Base-by-base conservation (phyloP, 140 eudicot species). In the Ambrosia hybrid region DNA sequence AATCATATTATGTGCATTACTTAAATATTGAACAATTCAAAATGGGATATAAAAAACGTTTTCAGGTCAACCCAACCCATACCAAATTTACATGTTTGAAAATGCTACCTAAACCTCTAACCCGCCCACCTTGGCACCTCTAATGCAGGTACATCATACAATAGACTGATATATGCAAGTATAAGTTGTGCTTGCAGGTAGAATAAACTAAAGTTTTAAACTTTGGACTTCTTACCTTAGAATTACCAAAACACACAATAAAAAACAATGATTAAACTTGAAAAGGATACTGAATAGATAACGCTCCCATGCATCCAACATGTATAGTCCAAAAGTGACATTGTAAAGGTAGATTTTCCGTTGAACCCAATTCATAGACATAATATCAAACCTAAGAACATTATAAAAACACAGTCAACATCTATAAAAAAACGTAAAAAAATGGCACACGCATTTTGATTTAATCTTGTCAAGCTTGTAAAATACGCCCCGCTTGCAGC, bases 271-370 rank as follows among this genome's bases (percentile, higher is more conserved):
- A 6, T 6, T n/a, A 30, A 65, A 69, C 3, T 6, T 14, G 51
- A 63, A 65, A 69, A 87, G 96, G 96, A 90, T 90, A 87, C 96
- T 90, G 85, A 90, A 85, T 16, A 90, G 77, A 46, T 67, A 87
- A 55, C 95, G 89, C 85, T 87, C 95, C 96, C 95, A 90, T 77
- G 89, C 85, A 70, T 87, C 96, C 58, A 87, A 34, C 96, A 90
- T 90, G 85, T 87, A 83, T 41, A 87, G 89, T 12, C 96, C 96
- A 70, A 87, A 87, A 1, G 91, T 90, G 72, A 87, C 89, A 72
- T 90, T 87, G 91, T 90, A 85, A 15, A 85, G 86, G 79, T 84
- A 87, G 63, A 90, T 83, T 80, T 87, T 87, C 77, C 96, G 95
- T 58, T 90, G 94, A 71, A 81, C 70, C 95, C 95, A 90, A 36